Percentiles rank a stretch among this genome's conserved stretches.
Conservation (phyloP, 805 yeast genomes). For the Candida mattraensis region DNA sequence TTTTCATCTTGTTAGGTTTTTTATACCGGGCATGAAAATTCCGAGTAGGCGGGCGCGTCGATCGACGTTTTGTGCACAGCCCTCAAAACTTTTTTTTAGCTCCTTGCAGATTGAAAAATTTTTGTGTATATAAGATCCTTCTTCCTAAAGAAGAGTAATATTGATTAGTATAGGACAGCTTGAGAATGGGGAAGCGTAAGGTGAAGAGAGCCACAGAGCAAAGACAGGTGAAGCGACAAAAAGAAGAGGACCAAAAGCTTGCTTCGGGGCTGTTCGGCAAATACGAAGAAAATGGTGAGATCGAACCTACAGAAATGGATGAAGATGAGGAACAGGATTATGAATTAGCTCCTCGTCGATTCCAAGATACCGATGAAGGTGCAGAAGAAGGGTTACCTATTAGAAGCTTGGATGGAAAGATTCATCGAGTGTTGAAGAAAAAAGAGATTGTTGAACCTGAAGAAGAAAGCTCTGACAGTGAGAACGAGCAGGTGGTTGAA, state of each 20-base stretch:
- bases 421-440: constrained; percentile 62
- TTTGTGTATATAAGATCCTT: constrained; percentile 1
- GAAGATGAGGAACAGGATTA: constrained; percentile 72
- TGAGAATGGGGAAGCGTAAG: constrained; percentile 40
- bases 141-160: not conserved
- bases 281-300: constrained; percentile 24
- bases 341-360: constrained; percentile 67
- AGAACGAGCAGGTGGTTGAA: constrained; percentile 15
- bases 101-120: constrained; percentile 5
- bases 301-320: constrained; percentile 18
- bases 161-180: too few relatives aligned
- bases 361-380: constrained; percentile 42
- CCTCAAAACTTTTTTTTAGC: constrained; percentile 7
- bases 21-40: constrained; percentile 12
- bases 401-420: constrained; percentile 64
- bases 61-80: constrained; percentile 10
- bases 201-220: constrained; percentile 35
- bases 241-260: constrained; percentile 43
- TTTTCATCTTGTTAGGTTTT: not conserved
- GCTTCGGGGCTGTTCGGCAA: constrained; percentile 36
- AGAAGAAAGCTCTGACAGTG: constrained; percentile 18
- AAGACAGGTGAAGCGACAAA: constrained; percentile 38
- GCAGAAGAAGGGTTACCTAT: constrained; percentile 77
- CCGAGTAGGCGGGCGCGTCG: constrained; percentile 12
- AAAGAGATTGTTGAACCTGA: constrained; percentile 16